These are phyloP conservation scores for Solanum hybrid DNA, from an alignment of 305 asterid genomes.

Conservation along the genomic window DNA sequence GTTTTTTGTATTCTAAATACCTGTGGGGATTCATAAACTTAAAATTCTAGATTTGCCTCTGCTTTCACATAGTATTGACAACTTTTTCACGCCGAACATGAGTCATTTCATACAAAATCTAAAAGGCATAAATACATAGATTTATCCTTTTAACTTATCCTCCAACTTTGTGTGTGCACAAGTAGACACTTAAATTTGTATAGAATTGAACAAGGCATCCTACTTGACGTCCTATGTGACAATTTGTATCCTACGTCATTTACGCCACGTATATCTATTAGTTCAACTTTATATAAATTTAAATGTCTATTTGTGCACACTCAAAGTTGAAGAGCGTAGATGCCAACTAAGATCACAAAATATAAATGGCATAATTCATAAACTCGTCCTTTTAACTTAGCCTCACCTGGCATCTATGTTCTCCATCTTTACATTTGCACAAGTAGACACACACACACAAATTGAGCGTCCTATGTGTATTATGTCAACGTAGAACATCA, in stretches of 20 bases:
- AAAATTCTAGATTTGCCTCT: background rate
- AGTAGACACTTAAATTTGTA: no score
- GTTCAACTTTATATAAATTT: no score
- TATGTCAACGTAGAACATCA: rapidly evolving
- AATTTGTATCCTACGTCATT: background rate
- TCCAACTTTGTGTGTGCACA: no score
- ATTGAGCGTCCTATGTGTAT: rapidly evolving
- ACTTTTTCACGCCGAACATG: background rate
- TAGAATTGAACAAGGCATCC: background rate
- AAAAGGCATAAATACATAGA: background rate
- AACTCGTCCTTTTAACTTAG: no score
- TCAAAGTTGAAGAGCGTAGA: no score
- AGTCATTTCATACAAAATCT: background rate
- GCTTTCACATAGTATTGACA: background rate
- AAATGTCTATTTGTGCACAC: no score
- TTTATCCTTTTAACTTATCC: background rate
- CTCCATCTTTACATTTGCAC: no score
- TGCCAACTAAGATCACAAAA: background rate
- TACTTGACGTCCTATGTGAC: background rate
- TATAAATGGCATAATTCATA: no score
- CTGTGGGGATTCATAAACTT: background rate
- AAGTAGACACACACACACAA: no score
- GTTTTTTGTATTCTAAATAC: background rate
- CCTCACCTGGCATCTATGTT: no score
- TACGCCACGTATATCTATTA: background rate